Evolutionary conservation across 164 flowering plant genomes (phyloP), one percentile per base, ranked within the genome.

Genomic region (Vitis rupestris): DNA sequence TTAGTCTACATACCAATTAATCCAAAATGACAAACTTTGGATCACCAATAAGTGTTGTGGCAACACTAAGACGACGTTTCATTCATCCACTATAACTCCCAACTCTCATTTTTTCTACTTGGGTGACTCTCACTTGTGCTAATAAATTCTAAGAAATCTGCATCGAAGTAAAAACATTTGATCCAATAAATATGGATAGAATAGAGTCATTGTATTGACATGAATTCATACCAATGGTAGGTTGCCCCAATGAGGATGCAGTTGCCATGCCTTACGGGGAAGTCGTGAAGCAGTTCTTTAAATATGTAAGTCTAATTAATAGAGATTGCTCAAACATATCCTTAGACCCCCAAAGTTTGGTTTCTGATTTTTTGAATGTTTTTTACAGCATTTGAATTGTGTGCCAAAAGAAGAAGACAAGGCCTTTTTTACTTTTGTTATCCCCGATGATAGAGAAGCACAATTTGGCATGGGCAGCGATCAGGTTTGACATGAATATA

Each of bases 41-140:
- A 75, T 90, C 86, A 56, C 90, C 94, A 57, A 88, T 84, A 59
- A 90, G 88, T n/a, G 92, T 86, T 58, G 84, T 82, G 57, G 90
- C 88, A 71, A 90, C 86, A 81, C 92, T 90, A 1, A 90, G 92
- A 13, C 97, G 90, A 9, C 98, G 97, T 73, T 81, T 96, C 97
- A 92, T 96, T 74, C 99, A 97, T 74, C 98, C 98, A 81, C 99
- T 92, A 79, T 90, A 96, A 71, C 94, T 91, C 65, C 96, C 91
- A 56, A 94, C 85, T 83, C 99, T 89, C 73, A 84, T 74, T 79
- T 77, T 86, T 44, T 90, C 90, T 50, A 92, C 80, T 51, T 84
- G 82, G 3, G 80, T 78, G 48, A 96, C 90, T 75, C 74, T 86
- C 37, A 96, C 99, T 70, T 91, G 92, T 16, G 75, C 92, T 51